These are phyloP conservation scores for Coniochaeta sp. DNA, from an alignment of 2,329 filamentous ascomycete species.

Conservation along the genomic window DNA sequence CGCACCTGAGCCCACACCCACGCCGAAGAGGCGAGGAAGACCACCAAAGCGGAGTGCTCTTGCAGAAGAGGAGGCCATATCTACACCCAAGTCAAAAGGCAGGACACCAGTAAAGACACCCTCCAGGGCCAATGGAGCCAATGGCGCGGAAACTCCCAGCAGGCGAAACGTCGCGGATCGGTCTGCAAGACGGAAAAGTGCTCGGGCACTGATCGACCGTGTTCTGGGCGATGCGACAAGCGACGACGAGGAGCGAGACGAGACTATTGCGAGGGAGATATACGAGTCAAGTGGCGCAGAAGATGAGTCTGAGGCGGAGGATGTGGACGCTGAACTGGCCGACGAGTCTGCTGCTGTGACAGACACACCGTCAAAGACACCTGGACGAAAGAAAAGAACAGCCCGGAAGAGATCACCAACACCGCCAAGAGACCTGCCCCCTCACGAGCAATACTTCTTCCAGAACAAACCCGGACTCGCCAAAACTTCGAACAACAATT, in stretches of 20 bases:
- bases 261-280: conserved; percentile 63
- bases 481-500: conserved; percentile 81
- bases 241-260: conserved; percentile 61
- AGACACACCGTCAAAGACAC: conserved; percentile 39
- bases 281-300: conserved; percentile 42
- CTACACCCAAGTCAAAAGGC: not conserved
- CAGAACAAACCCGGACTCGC: conserved; percentile 76
- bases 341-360: conserved; percentile 21
- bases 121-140: conserved; percentile 22
- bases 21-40: not conserved
- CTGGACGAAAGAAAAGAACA: conserved; percentile 34
- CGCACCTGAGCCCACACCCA: not conserved
- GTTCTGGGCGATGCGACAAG: conserved; percentile 56
- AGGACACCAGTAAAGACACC: conserved; percentile 28
- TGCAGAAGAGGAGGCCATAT: not conserved
- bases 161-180: conserved; percentile 67
- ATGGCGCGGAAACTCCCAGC: conserved; percentile 48
- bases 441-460: conserved; percentile 89
- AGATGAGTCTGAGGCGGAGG: conserved; percentile 17
- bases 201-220: conserved; percentile 65
- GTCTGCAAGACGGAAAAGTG: conserved; percentile 82
- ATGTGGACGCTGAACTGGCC: conserved; percentile 9
- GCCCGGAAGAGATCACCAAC: conserved; percentile 62
- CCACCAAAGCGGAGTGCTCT: not conserved
- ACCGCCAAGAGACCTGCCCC: conserved; percentile 72